Evolutionary conservation across 2,329 filamentous ascomycete genomes (phyloP).

Genomic region (Harringtonia aguacate): DNA sequence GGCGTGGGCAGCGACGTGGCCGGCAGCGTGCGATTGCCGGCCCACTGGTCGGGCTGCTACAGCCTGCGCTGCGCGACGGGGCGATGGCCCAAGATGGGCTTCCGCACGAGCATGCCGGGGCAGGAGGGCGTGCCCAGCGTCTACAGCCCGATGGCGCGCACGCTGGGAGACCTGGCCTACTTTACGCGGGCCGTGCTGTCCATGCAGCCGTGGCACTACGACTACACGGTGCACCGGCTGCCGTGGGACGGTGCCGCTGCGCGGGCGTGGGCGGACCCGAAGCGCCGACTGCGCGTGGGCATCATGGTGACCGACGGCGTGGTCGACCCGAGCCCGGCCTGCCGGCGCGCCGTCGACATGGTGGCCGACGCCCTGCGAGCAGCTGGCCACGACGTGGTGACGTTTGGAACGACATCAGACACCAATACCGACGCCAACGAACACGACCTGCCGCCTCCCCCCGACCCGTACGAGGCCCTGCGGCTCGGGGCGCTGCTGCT

Average conservation of each 20-base stretch:
- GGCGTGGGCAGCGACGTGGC: conserved; percentile 88
- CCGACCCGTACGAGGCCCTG: conserved; percentile 64
- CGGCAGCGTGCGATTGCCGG: conserved; percentile 76
- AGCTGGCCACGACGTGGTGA: conserved; percentile 65
- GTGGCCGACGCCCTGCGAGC: conserved; percentile 57
- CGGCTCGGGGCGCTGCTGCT: conserved; percentile 69
- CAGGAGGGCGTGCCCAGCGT: conserved; percentile 85
- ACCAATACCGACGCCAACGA: not conserved
- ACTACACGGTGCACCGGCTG: conserved; percentile 77
- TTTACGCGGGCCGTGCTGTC: conserved; percentile 69
- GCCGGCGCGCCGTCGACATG: conserved; percentile 61
- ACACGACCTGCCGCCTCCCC: conserved; percentile 20
- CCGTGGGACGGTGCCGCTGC: conserved; percentile 58
- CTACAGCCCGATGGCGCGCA: conserved; percentile 87
- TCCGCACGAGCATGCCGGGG: conserved; percentile 80
- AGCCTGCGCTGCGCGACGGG: conserved; percentile 79
- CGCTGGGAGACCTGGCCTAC: conserved; percentile 70
- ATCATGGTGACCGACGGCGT: conserved; percentile 72
- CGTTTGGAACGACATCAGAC: conserved; percentile 33
- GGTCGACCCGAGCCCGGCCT: conserved; percentile 78
- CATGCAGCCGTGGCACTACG: conserved; percentile 84
- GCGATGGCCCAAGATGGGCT: conserved; percentile 77
- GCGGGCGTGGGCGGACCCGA: conserved; percentile 47
- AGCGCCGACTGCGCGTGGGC: conserved; percentile 54
- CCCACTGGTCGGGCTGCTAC: conserved; percentile 85